These are phyloP conservation scores for Epicoccum sorghinum DNA, from an alignment of 2,329 filamentous ascomycete genomes.

Conservation along the genomic window DNA sequence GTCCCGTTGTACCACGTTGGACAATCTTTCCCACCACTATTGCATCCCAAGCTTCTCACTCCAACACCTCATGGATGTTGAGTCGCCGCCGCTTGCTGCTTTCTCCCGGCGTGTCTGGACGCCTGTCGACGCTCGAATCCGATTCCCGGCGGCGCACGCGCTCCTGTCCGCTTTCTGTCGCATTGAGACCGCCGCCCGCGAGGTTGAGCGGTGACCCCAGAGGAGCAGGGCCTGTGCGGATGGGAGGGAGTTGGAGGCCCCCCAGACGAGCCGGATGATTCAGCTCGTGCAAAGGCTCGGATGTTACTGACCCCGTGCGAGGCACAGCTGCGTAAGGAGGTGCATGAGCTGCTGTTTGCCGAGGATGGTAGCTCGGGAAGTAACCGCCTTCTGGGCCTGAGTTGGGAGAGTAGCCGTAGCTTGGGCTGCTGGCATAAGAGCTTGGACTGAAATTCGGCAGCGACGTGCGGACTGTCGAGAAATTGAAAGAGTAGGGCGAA, in stretches of 20 bases:
- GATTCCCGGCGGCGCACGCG: conserved; percentile 39
- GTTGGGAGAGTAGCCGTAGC: conserved; percentile 44
- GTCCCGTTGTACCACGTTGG: conserved; percentile 5
- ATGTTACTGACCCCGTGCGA: conserved; percentile 34
- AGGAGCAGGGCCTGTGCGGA: conserved; percentile 40
- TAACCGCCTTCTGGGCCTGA: conserved; percentile 42
- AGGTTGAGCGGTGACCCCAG: conserved; percentile 41
- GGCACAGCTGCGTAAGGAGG: conserved; percentile 36
- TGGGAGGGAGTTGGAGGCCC: conserved; percentile 45
- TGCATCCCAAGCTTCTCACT: conserved; percentile 21
- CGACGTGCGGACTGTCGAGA: conserved; percentile 43
- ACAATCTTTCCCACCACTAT: not conserved
- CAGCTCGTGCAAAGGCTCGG: conserved; percentile 35
- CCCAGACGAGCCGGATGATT: conserved; percentile 36
- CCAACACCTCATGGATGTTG: conserved; percentile 46
- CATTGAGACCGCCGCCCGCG: conserved; percentile 21
- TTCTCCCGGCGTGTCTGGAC: conserved; percentile 42
- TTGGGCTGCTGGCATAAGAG: conserved; percentile 43
- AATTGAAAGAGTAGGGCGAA: conserved; percentile 43
- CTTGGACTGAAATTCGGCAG: conserved; percentile 42
- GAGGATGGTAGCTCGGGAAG: conserved; percentile 40
- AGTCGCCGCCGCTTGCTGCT: conserved; percentile 43
- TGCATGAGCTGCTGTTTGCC: conserved; percentile 34
- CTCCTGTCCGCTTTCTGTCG: conserved; percentile 27
- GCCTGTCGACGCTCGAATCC: conserved; percentile 31